A percentile compares a stretch with the other conserved stretches of the same genome.
Conservation (phyloP, 208 protist genomes). For the Trichomonas tenax region DNA sequence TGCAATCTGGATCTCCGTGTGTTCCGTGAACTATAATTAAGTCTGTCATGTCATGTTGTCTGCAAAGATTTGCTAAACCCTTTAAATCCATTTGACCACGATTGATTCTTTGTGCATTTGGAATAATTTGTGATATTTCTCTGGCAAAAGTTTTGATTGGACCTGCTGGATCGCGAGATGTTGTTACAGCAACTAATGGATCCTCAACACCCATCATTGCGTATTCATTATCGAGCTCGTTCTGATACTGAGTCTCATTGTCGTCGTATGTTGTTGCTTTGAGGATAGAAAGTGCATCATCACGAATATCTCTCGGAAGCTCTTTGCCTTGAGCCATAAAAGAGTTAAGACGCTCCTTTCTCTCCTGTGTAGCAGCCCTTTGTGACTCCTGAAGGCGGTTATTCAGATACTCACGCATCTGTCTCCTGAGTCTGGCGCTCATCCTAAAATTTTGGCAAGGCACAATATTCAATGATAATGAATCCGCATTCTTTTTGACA, state of each 20-base stretch:
- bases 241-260: neutral
- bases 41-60: slow-evolving; percentile 78
- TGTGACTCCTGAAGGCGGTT: neutral
- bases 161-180: slow-evolving; percentile 76
- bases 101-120: slow-evolving; percentile 90
- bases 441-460: neutral
- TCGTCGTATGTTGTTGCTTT: slow-evolving; percentile 19
- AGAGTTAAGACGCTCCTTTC: neutral
- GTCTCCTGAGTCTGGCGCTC: neutral
- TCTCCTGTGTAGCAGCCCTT: neutral
- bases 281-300: neutral
- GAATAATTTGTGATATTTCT: slow-evolving; percentile 87
- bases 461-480: neutral
- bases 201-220: slow-evolving; percentile 46
- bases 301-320: neutral
- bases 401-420: neutral
- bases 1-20: slow-evolving; percentile 59
- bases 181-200: slow-evolving; percentile 94
- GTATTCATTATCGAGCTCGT: slow-evolving; percentile 9
- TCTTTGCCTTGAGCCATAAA: slow-evolving; percentile 16
- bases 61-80: slow-evolving; percentile 70
- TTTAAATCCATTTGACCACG: slow-evolving; percentile 56
- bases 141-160: slow-evolving; percentile 90
- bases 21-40: slow-evolving; percentile 93
- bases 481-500: neutral